Evolutionary conservation across 148 eudicot species (phyloP), one percentile per base, ranked within the genome.

Genomic region (Camellia granthamiana): DNA sequence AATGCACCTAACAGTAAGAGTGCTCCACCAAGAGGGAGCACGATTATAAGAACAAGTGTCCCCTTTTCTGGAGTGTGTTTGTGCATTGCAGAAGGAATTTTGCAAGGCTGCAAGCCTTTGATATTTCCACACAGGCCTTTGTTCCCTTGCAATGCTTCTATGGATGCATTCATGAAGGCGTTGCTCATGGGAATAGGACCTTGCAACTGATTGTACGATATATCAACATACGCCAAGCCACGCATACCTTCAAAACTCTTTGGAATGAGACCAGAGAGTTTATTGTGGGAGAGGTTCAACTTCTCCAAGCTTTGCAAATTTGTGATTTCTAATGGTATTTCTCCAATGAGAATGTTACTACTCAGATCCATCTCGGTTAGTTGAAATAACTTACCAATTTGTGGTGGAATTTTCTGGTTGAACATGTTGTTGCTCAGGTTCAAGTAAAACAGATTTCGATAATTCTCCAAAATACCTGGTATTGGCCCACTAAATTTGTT

Each of bases 161-260:
- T 21, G 3, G 88, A 46, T 15, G 84, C 81, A 15, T 81, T 72
- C 9, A 47, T 30, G 69, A 88, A 86, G 14, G 75, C 85, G 6
- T 67, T 71, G 80, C 59, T 79, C 15, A 78, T 52, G 0, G 90
- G 90, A 67, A 88, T 67, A 18, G 88, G 83, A 54, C 88, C 87
- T 3, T 82, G 76, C 14, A 86, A 83, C 11, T 83, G 49, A 41
- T 88, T 82, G 77, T 83, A 84, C 41, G 89, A 87, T 44, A 87
- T 64, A 62, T 87, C 85, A 44, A 84, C 23, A 18, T 6, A 1
- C 3, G 9, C 41, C 66, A 87, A 55, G 76, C 83, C 82, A 43
- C 59, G 64, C n/a, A 87, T 81, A 74, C 80, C 75, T 69, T 80
- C 87, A 66, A 87, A 84, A 46, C 80, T 74, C 0, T 71, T 23